Evolutionary conservation across 257 asterid species (phyloP).

Genomic region (Solanum commersonii): DNA sequence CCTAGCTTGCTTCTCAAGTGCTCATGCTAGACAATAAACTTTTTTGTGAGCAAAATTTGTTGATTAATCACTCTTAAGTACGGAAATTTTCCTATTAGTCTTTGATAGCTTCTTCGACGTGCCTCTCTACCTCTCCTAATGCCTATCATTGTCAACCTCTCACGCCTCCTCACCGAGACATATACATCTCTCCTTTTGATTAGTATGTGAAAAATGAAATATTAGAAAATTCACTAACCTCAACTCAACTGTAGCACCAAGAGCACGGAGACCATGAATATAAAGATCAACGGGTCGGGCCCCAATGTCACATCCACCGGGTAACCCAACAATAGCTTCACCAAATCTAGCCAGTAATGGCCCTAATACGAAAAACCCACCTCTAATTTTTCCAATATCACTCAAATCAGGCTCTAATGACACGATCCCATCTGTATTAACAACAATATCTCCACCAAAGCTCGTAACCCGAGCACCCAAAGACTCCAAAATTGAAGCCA

Average conservation of each 20-base stretch:
- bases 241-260: constrained; percentile 31
- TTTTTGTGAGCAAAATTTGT: neutral
- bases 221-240: constrained; percentile 13
- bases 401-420: constrained; percentile 23
- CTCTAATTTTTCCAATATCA: constrained; percentile 11
- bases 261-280: constrained; percentile 26
- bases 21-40: neutral
- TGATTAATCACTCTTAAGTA: neutral
- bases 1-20: neutral
- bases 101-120: neutral
- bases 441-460: constrained; percentile 2
- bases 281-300: constrained; percentile 31
- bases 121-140: neutral
- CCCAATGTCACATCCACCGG: constrained; percentile 40
- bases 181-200: neutral
- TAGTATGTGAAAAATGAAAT: neutral
- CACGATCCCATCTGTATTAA: constrained; percentile 6
- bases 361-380: constrained; percentile 33
- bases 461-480: constrained; percentile 23
- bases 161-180: neutral
- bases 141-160: neutral
- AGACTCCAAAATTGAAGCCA: constrained; percentile 24
- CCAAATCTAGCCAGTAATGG: constrained; percentile 36
- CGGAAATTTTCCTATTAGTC: neutral
- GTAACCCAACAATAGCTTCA: constrained; percentile 25